These are phyloP conservation scores for Tetrapisispora taiwanensis DNA, from an alignment of 805 yeast genomes.

Conservation along the genomic window DNA sequence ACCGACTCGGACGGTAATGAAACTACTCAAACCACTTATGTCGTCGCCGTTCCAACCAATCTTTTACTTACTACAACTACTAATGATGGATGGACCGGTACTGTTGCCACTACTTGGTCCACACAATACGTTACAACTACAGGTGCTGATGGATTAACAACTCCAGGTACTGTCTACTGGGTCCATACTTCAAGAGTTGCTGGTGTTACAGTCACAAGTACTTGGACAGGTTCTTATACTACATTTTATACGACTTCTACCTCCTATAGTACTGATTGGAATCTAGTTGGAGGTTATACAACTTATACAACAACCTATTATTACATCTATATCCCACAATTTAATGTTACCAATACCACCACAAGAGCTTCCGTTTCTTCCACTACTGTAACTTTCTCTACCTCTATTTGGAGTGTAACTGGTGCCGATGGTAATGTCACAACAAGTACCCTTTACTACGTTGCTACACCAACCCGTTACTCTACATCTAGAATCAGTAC, in stretches of 20 bases:
- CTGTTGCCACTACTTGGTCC: not conserved
- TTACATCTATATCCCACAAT: too few species aligned
- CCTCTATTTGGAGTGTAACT: constrained; percentile 2
- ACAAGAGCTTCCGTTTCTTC: not conserved
- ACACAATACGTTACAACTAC: not conserved
- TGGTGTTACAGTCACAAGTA: not conserved
- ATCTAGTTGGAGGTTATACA: too few species aligned
- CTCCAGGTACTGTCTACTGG: not conserved
- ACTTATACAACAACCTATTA: too few species aligned
- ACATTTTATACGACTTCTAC: not conserved
- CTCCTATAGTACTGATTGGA: too few species aligned
- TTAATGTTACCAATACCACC: not conserved
- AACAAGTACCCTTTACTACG: constrained; percentile 6
- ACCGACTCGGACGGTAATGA: not conserved
- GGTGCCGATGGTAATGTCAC: constrained; percentile 8
- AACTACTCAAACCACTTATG: not conserved
- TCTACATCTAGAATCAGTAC: not conserved
- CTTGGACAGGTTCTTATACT: constrained; percentile 5
- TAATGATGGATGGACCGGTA: not conserved
- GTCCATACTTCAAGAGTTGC: not conserved
- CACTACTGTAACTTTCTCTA: not conserved
- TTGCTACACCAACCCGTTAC: too few species aligned
- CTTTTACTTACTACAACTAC: not conserved
- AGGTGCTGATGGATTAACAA: not conserved
- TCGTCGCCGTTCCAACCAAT: not conserved